phyloP scores from a whole-genome alignment of 352 stramenopile species.

The Phytophthora uliginosa region DNA sequence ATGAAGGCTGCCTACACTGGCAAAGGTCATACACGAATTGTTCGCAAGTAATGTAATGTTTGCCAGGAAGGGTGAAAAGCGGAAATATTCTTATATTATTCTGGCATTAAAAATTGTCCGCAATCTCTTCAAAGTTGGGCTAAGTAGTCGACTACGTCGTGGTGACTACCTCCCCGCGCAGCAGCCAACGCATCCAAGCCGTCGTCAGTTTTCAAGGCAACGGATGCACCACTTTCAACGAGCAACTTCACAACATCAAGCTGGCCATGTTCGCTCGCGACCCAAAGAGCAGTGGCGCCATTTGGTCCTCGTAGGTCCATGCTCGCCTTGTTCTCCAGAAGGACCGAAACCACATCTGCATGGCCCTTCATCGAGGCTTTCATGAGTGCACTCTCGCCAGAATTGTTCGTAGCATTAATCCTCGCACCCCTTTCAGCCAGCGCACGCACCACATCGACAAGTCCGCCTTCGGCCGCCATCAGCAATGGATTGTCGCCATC shows the following conservation, averaged over 20 bases:
- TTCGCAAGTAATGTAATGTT: no score
- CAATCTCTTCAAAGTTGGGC: not conserved
- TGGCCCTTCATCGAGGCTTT: slow-evolving; percentile 4
- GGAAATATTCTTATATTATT: no score
- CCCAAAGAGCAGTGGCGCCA: slow-evolving; percentile 1
- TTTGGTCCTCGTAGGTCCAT: not conserved
- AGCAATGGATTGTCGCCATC: not conserved
- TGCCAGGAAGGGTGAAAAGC: no score
- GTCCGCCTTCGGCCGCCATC: not conserved
- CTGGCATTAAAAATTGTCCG: no score
- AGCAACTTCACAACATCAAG: slow-evolving; percentile 4
- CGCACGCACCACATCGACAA: not conserved
- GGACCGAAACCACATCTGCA: not conserved
- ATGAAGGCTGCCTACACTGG: no score
- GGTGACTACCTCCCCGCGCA: not conserved
- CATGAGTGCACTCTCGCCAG: slow-evolving; percentile 7
- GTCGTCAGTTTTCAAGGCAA: not conserved
- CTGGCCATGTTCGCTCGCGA: not conserved
- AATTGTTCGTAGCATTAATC: not conserved
- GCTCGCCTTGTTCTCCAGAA: slow-evolving; percentile 9
- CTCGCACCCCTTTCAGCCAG: not conserved
- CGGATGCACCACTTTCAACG: slow-evolving; percentile 2
- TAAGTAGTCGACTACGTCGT: not conserved
- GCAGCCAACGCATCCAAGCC: not conserved
- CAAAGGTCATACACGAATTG: no score